These are phyloP conservation scores for Stereocaulon alpinum DNA, from an alignment of 495 filamentous ascomycete genomes.

Conservation along the genomic window DNA sequence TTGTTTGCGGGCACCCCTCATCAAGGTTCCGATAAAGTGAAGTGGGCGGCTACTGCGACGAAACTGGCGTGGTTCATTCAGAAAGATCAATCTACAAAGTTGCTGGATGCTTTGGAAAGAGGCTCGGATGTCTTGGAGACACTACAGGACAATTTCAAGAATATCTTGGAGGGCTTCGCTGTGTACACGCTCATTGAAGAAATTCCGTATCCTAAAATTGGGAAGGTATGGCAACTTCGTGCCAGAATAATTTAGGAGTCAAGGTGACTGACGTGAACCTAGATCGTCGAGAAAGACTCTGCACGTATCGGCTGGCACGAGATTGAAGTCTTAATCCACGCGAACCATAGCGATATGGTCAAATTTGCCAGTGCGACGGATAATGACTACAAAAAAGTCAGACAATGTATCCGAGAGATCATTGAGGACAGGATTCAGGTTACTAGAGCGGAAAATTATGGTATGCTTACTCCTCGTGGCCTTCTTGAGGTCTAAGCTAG, in stretches of 20 bases:
- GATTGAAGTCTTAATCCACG: not conserved
- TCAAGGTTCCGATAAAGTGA: slow-evolving; percentile 59
- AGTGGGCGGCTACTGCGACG: slow-evolving; percentile 61
- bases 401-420: not conserved
- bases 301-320: not conserved
- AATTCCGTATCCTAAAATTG: not conserved
- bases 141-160: not conserved
- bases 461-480: not conserved
- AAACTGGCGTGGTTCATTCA: slow-evolving; percentile 33
- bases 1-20: slow-evolving; percentile 81
- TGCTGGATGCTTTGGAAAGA: not conserved
- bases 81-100: not conserved
- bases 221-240: not conserved
- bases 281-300: slow-evolving; percentile 3
- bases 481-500: not conserved
- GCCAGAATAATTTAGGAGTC: no score
- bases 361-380: not conserved
- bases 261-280: not conserved
- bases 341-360: not conserved
- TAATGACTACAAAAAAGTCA: not conserved
- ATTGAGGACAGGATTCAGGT: not conserved
- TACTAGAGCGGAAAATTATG: not conserved
- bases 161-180: not conserved
- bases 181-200: not conserved
- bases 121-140: not conserved